These are phyloP conservation scores for Daldinia bambusicola DNA, from an alignment of 495 filamentous ascomycete species.

Conservation along the genomic window DNA sequence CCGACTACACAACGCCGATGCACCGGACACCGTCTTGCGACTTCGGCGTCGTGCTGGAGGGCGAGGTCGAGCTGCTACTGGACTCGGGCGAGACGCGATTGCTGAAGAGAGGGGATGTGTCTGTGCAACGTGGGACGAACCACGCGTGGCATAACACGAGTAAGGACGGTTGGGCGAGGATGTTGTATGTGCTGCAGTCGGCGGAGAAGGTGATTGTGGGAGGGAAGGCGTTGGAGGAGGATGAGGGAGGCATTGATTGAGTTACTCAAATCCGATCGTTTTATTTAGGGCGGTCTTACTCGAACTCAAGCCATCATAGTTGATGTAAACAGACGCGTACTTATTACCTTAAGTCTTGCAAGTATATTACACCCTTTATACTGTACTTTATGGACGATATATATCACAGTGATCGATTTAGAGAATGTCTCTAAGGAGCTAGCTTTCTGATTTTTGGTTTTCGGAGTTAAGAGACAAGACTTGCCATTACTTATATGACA, in stretches of 20 bases:
- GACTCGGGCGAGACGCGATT: constrained; percentile 61
- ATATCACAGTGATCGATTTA: not conserved
- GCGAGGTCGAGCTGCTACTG: constrained; percentile 65
- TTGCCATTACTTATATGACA: no score
- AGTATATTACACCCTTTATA: no score
- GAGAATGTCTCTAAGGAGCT: no score
- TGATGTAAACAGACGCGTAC: no score
- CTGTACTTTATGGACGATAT: no score
- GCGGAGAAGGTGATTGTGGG: constrained; percentile 54
- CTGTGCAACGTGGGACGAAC: constrained; percentile 66
- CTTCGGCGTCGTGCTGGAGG: constrained; percentile 74
- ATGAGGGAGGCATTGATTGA: not conserved
- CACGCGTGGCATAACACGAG: constrained; percentile 71
- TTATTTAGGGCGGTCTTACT: no score
- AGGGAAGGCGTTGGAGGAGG: constrained; percentile 42
- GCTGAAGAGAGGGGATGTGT: constrained; percentile 64
- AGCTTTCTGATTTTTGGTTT: no score
- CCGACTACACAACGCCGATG: constrained; percentile 17
- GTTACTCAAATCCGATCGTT: not conserved
- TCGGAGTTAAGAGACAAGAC: no score
- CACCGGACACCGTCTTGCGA: constrained; percentile 74
- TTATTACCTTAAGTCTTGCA: no score
- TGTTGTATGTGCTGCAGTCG: constrained; percentile 63
- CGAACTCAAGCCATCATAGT: not conserved
- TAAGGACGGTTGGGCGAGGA: constrained; percentile 62